Evolutionary conservation across 2,329 filamentous ascomycete genomes (phyloP).

Genomic region (Nakataea oryzae): DNA sequence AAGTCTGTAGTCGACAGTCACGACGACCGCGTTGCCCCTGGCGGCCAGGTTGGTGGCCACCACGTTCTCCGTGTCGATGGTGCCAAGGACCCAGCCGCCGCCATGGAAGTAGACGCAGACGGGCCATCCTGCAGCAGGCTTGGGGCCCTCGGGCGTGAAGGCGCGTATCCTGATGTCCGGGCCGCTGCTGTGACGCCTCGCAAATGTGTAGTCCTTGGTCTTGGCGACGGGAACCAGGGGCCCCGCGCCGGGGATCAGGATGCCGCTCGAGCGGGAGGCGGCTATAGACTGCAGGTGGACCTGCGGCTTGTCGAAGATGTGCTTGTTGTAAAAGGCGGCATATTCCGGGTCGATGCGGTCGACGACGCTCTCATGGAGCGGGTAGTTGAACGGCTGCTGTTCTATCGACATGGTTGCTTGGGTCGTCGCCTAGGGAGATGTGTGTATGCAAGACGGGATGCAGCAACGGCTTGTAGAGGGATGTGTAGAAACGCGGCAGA

Average conservation of each 20-base stretch:
- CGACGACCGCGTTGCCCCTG: constrained; percentile 37
- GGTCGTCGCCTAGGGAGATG: neutral
- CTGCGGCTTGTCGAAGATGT: constrained; percentile 38
- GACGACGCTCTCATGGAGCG: constrained; percentile 34
- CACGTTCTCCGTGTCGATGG: constrained; percentile 46
- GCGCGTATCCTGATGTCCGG: constrained; percentile 34
- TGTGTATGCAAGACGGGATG: too few relatives aligned
- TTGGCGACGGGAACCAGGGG: constrained; percentile 35
- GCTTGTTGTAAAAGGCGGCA: constrained; percentile 38
- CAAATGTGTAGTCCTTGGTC: constrained; percentile 30
- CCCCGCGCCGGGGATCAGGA: constrained; percentile 41
- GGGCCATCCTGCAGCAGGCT: constrained; percentile 39
- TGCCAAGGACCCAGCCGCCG: constrained; percentile 48
- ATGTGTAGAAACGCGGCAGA: neutral
- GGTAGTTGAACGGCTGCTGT: constrained; percentile 20
- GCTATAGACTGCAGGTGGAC: constrained; percentile 43
- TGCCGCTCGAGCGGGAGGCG: constrained; percentile 36
- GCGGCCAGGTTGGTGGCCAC: constrained; percentile 41
- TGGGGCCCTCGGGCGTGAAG: constrained; percentile 36
- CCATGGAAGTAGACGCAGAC: constrained; percentile 47
- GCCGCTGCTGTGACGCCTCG: constrained; percentile 32
- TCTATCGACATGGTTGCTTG: neutral
- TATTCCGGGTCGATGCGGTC: constrained; percentile 38
- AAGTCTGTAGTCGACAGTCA: constrained; percentile 47
- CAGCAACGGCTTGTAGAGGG: neutral